Evolutionary conservation across 768 basidiomycete species (phyloP).

Genomic region (Boletus rubropictus): DNA sequence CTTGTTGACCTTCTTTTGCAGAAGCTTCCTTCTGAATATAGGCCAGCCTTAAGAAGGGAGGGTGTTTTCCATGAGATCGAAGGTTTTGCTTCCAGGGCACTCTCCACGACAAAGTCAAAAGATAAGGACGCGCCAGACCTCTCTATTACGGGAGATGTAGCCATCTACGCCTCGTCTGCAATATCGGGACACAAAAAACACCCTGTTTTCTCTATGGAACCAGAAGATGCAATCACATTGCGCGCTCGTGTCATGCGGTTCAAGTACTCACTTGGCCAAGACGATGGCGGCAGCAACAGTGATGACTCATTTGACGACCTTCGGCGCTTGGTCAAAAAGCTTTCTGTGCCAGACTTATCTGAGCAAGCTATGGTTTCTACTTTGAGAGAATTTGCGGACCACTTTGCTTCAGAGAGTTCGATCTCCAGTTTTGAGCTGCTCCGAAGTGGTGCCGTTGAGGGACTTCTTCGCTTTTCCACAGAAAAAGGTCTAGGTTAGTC

Average conservation of each 20-base stretch:
- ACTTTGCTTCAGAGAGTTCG: slow-evolving; percentile 73
- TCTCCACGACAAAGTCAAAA: slow-evolving; percentile 52
- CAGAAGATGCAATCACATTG: slow-evolving; percentile 86
- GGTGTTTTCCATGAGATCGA: slow-evolving; percentile 97
- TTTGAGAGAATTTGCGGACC: slow-evolving; percentile 68
- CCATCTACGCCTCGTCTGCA: slow-evolving; percentile 38
- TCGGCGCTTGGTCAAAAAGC: slow-evolving; percentile 54
- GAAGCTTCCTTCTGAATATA: slow-evolving; percentile 81
- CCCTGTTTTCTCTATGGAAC: slow-evolving; percentile 64
- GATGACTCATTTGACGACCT: slow-evolving; percentile 63
- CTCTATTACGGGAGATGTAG: slow-evolving; percentile 33
- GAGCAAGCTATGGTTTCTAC: slow-evolving; percentile 61
- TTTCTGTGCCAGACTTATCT: slow-evolving; percentile 48
- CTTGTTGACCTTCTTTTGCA: slow-evolving; percentile 85
- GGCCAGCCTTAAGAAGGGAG: slow-evolving; percentile 86
- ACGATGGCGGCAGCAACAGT: slow-evolving; percentile 45
- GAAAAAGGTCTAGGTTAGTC: slow-evolving; percentile 42
- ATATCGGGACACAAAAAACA: slow-evolving; percentile 66
- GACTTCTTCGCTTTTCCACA: slow-evolving; percentile 75
- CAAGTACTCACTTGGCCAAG: slow-evolving; percentile 61
- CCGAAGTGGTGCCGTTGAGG: slow-evolving; percentile 90
- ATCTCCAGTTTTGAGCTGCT: slow-evolving; percentile 95
- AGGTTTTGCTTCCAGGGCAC: slow-evolving; percentile 55
- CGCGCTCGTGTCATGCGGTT: slow-evolving; percentile 88
- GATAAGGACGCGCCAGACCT: slow-evolving; percentile 34